Percentiles rank a stretch among this genome's conserved stretches.
These are phyloP conservation scores for Suhomyces bribrorum DNA, from an alignment of 1,139 yeast genomes.

Conservation along the genomic window DNA sequence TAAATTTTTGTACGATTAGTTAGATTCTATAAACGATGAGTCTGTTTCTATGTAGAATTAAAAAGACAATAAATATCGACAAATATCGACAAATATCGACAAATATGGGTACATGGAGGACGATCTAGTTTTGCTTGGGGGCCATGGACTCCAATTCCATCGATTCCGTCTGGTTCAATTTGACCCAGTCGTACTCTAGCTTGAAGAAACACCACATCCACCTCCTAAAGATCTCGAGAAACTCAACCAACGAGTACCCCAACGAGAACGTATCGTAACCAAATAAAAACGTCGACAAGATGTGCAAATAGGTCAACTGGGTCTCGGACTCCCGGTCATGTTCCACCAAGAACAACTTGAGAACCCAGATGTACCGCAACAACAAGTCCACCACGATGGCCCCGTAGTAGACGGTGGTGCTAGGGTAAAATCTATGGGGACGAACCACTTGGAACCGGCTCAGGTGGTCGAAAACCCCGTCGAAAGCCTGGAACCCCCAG, in stretches of 20 bases:
- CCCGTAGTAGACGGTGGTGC: constrained; percentile 31
- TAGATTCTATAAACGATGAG: constrained; percentile 5
- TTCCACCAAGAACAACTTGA: constrained; percentile 44
- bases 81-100: too few relatives aligned
- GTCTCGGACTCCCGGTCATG: constrained; percentile 23
- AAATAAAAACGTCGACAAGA: constrained; percentile 31
- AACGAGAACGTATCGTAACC: constrained; percentile 51
- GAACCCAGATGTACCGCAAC: constrained; percentile 75
- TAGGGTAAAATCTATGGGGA: constrained; percentile 5
- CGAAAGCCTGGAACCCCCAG: constrained; percentile 74
- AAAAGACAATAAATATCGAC: too few relatives aligned
- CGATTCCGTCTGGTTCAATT: constrained; percentile 22
- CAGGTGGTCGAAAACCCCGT: constrained; percentile 21
- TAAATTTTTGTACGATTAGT: constrained; percentile 5
- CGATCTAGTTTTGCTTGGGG: constrained; percentile 8
- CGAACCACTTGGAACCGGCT: constrained; percentile 4
- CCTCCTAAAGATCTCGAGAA: constrained; percentile 75
- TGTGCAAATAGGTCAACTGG: constrained; percentile 18
- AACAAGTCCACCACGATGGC: constrained; percentile 57
- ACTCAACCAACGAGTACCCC: constrained; percentile 65
- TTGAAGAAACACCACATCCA: constrained; percentile 89
- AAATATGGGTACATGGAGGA: too few relatives aligned
- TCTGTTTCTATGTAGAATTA: constrained; percentile 3
- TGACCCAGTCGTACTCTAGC: constrained; percentile 72
- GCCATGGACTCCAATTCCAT: constrained; percentile 17